These are phyloP conservation scores for Boletus patriciae DNA, from an alignment of 768 basidiomycete genomes.

Conservation along the genomic window DNA sequence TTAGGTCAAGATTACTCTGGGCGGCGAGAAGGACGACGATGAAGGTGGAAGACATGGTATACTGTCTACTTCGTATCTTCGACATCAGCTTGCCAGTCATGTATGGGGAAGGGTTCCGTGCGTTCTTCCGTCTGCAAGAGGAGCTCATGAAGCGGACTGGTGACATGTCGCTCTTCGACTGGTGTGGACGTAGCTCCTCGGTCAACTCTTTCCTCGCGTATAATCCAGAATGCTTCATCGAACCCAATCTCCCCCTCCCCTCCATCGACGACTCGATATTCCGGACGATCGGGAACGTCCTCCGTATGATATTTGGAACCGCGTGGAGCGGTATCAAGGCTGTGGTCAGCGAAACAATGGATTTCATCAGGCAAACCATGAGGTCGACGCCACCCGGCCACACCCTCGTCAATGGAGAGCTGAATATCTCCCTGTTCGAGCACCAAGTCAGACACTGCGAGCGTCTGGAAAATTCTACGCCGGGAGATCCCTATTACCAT, in stretches of 20 bases:
- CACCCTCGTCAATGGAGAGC: constrained; percentile 23
- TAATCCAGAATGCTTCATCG: constrained; percentile 17
- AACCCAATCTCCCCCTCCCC: constrained; percentile 2
- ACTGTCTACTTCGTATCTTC: constrained; percentile 33
- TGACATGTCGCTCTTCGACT: constrained; percentile 27
- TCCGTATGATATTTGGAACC: constrained; percentile 11
- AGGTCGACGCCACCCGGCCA: constrained; percentile 18
- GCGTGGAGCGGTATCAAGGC: constrained; percentile 9
- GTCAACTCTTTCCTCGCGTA: constrained; percentile 26
- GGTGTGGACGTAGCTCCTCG: constrained; percentile 21
- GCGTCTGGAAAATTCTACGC: neutral
- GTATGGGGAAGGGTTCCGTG: constrained; percentile 30
- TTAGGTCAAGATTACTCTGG: constrained; percentile 25
- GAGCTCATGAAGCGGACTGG: constrained; percentile 30
- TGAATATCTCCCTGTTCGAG: constrained; percentile 25
- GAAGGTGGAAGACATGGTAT: constrained; percentile 30
- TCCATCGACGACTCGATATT: constrained; percentile 9
- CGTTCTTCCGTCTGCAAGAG: constrained; percentile 31
- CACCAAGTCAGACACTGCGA: constrained; percentile 17
- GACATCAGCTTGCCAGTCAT: constrained; percentile 27
- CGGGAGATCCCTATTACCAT: neutral
- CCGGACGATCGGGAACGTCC: constrained; percentile 13
- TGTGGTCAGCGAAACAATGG: neutral
- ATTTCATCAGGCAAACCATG: constrained; percentile 6
- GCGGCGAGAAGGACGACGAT: constrained; percentile 29